Base-by-base conservation (phyloP, 306 rosid genomes). In the Gillenia trifoliata region DNA sequence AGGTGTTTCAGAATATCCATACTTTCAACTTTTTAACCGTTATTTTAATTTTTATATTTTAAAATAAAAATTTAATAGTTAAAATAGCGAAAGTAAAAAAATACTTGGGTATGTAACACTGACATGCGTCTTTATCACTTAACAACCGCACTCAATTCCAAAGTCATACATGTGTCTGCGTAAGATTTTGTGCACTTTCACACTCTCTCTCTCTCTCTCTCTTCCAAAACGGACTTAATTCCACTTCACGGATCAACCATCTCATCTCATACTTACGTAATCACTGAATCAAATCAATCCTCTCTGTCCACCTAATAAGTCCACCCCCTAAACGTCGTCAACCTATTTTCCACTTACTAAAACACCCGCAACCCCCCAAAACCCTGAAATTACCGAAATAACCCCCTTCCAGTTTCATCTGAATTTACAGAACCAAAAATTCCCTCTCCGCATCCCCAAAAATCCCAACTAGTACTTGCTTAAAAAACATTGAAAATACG, bases 141-240 rank as follows among this genome's bases (percentile, higher is more conserved):
- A 52, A 69, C 73, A 69, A 69, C 73, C 73, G 13, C 73, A 69
- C 62, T 50, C n/a, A 30, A 69, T 50, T 7, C 62, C 62, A 29
- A 69, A 50, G 16, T 20, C 30, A 7, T 11, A 26, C 25, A 28
- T 57, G 1, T 12, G n/a, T 38, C 2, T 12, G 55, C 55, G 41
- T 49, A 49, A 8, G 10, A 12, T 36, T 36, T 38, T 43, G 36
- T 15, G 8, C 36, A 15, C 26, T 38, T 38, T 8, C 41, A 2
- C 41, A 36, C 3, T 38, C n/a, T n/a, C n/a, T 43, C 19, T 43
- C 50, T 12, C 17, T 1, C 11, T 55, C 31, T 43, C 6, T 15
- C 16, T 66, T 41, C 72, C 38, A 25, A 6, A 66, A 23, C n/a
- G 8, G 33, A 41, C 71, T 45, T 1, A 26, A 5, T 68, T 68